Evolutionary conservation across 768 basidiomycete species (phyloP), one percentile per base, ranked within the genome.

Genomic region (Termitomyces sp.): DNA sequence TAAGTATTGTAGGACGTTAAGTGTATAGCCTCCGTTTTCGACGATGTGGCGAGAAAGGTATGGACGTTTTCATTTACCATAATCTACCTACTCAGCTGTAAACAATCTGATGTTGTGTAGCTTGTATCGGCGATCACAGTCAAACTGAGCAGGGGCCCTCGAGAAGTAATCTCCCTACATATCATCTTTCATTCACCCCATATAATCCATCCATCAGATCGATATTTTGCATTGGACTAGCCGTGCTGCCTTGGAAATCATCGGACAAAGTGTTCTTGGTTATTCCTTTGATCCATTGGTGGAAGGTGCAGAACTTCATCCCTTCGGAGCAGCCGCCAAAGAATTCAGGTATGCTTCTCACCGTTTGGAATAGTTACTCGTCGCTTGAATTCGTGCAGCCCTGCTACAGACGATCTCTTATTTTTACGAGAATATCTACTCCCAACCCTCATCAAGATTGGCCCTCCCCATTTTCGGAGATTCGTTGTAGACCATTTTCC

Each of bases 391-490:
- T 54, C 13, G 25, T n/a, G 4, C 36, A 55, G 58, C 27, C 48
- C 58, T 18, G 58, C 52, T 6, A 36, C 51, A 7, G 51, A 52
- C 38, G 41, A 50, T n/a, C 23, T 64, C 20, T 29, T 53, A 23
- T 54, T 63, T 35, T 47, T 47, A 18, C 64, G 64, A 23, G 59
- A 56, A 33, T 63, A 63, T 42, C 45, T 69, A 23, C 50, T 73
- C 1, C 74, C 72, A 0, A 47, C 54, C 25, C 48, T 68, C 9
- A 60, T 68, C 13, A 64, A 67, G 23, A 58, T 76, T 7, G 71
- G 75, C 0, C 36, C 71, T 1, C 63, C 73, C 0, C 48, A 52
- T 29, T 67, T 76, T 53, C 69, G 73, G 5, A 67, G 69, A 23
- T 68, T 63, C 50, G 20, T 75, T 0, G 62, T 73, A 7, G 64